Evolutionary conservation across 176 grass and related monocot species (phyloP).

Genomic region (Areca catechu): DNA sequence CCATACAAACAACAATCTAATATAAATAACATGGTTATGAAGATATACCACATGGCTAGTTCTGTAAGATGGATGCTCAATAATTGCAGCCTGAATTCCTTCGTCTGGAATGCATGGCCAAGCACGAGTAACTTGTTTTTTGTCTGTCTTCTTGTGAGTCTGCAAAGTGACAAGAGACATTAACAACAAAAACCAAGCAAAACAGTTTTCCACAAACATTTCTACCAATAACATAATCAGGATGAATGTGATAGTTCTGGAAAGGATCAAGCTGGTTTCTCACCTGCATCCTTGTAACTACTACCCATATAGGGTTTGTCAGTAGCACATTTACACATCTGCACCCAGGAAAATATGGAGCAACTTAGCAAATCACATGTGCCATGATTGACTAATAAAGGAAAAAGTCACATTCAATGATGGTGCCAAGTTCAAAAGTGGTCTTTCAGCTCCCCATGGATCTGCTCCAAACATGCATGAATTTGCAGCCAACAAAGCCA

Average conservation of each 20-base stretch:
- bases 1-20: too few relatives aligned
- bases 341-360: conserved; percentile 16
- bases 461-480: too few relatives aligned
- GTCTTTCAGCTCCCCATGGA: too few relatives aligned
- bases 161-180: conserved; percentile 14
- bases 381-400: too few relatives aligned
- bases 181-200: too few relatives aligned
- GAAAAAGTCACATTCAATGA: too few relatives aligned
- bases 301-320: conserved; percentile 93
- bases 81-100: conserved; percentile 19
- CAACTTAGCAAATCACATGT: not conserved
- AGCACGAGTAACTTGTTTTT: conserved; percentile 32
- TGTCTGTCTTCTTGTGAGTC: conserved; percentile 72
- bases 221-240: too few relatives aligned
- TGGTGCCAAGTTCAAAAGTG: too few relatives aligned
- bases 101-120: conserved; percentile 34
- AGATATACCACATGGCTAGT: conserved; percentile 50
- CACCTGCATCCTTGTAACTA: conserved; percentile 91
- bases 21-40: too few relatives aligned
- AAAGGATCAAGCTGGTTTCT: conserved; percentile 3
- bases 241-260: too few relatives aligned
- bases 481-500: too few relatives aligned
- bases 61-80: conserved; percentile 58
- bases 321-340: conserved; percentile 90
- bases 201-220: too few relatives aligned